Evolutionary conservation across 768 basidiomycete species (phyloP).

Genomic region (Lyophyllum shimeji): DNA sequence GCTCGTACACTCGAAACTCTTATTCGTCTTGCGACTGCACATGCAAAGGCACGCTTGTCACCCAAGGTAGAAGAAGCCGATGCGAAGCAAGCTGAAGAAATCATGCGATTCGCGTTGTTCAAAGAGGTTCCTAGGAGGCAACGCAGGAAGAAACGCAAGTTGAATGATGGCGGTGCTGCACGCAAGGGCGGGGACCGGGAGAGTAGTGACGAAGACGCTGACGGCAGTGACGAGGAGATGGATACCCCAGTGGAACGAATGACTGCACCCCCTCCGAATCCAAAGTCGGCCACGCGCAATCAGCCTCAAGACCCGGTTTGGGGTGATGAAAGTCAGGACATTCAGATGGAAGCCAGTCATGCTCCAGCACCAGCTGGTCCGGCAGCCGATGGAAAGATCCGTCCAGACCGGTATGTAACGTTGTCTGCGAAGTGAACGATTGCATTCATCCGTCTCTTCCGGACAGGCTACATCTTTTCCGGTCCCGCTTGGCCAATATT

Average conservation of each 20-base stretch:
- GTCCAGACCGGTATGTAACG: conserved; percentile 58
- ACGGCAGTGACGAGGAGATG: conserved; percentile 46
- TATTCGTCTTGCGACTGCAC: conserved; percentile 96
- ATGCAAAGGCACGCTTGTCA: conserved; percentile 93
- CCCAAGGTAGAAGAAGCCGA: conserved; percentile 81
- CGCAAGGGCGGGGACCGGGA: conserved; percentile 46
- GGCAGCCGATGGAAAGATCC: conserved; percentile 42
- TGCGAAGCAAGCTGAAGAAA: conserved; percentile 88
- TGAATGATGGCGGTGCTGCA: conserved; percentile 64
- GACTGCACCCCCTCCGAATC: conserved; percentile 44
- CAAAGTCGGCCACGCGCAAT: conserved; percentile 22
- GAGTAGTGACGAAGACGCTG: conserved; percentile 54
- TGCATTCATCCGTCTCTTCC: conserved; percentile 1
- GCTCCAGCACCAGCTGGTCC: conserved; percentile 33
- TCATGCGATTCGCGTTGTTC: conserved; percentile 96
- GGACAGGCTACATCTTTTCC: conserved; percentile 76
- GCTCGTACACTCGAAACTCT: conserved; percentile 98
- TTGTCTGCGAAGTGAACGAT: conserved; percentile 4
- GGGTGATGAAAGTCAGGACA: conserved; percentile 68
- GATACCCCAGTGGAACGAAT: conserved; percentile 46
- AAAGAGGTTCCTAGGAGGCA: conserved; percentile 90
- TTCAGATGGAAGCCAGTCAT: conserved; percentile 55
- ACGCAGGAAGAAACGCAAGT: conserved; percentile 82
- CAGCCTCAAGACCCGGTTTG: conserved; percentile 57
- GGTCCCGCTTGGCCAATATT: conserved; percentile 68